phyloP scores from a whole-genome alignment of 73 alveolate species.

The Symbiodinium natans region DNA sequence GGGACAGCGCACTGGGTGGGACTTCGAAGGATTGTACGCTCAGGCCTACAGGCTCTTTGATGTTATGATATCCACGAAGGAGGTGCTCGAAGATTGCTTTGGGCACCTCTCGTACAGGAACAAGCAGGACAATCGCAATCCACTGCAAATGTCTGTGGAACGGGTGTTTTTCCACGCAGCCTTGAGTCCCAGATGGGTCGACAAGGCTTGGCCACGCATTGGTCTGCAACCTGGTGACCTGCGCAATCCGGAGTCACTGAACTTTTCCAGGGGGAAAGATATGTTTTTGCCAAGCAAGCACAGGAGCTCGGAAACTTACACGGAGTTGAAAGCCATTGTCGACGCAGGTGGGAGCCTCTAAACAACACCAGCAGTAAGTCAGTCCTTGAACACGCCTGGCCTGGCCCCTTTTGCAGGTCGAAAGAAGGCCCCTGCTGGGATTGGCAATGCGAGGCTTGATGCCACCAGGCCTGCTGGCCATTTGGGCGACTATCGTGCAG shows the following conservation, averaged over 20 bases:
- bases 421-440: neutral
- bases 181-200: neutral
- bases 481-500: conserved; percentile 8
- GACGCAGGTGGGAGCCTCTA: conserved; percentile 8
- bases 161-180: neutral
- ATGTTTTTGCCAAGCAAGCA: neutral
- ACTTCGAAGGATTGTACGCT: neutral
- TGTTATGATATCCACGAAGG: neutral
- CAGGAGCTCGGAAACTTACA: neutral
- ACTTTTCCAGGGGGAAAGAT: neutral
- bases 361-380: no score
- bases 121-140: neutral
- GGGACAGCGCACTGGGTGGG: neutral
- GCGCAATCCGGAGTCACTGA: neutral
- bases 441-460: no score
- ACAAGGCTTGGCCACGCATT: conserved; percentile 8
- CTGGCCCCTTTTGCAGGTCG: no score
- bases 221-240: neutral
- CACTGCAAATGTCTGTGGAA: neutral
- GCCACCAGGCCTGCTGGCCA: conserved; percentile 17
- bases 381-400: no score
- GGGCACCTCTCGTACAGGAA: neutral
- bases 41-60: neutral
- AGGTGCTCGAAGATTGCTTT: conserved; percentile 13
- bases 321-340: neutral